Evolutionary conservation across 768 basidiomycete species (phyloP).

Genomic region (Auriscalpium microsporum): DNA sequence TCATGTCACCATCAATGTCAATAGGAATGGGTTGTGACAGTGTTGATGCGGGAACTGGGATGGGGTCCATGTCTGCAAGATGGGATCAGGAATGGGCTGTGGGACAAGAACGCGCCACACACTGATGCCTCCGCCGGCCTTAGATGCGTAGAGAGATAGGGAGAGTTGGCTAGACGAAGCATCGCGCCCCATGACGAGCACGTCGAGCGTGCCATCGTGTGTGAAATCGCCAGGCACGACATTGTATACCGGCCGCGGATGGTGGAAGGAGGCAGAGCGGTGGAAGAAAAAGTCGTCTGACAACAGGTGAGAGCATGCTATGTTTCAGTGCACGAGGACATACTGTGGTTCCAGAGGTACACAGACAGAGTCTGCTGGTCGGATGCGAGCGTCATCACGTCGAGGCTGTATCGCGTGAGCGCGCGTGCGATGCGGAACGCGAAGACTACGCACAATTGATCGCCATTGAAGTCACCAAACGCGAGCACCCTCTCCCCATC

Average conservation of each 20-base stretch:
- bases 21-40: slow-evolving; percentile 77
- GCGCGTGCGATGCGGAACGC: no score
- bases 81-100: not conserved
- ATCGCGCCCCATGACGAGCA: slow-evolving; percentile 77
- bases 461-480: slow-evolving; percentile 92
- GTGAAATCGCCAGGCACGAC: slow-evolving; percentile 92
- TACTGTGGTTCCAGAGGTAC: slow-evolving; percentile 79
- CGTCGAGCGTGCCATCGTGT: slow-evolving; percentile 83
- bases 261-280: slow-evolving; percentile 42
- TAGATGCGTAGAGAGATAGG: slow-evolving; percentile 64
- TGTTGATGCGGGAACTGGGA: slow-evolving; percentile 55
- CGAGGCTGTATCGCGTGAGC: slow-evolving; percentile 43
- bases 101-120: slow-evolving; percentile 13
- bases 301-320: not conserved
- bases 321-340: not conserved
- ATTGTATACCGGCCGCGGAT: slow-evolving; percentile 57
- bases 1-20: slow-evolving; percentile 83
- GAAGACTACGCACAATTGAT: slow-evolving; percentile 72
- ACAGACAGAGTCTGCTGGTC: slow-evolving; percentile 73
- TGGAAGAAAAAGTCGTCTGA: slow-evolving; percentile 53
- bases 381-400: slow-evolving; percentile 66
- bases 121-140: slow-evolving; percentile 61
- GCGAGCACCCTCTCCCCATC: slow-evolving; percentile 72
- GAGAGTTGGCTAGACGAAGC: slow-evolving; percentile 42
- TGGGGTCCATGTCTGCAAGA: slow-evolving; percentile 23